These are phyloP conservation scores for Pouteria glomerata DNA, from an alignment of 148 eudicot genomes.

Conservation along the genomic window DNA sequence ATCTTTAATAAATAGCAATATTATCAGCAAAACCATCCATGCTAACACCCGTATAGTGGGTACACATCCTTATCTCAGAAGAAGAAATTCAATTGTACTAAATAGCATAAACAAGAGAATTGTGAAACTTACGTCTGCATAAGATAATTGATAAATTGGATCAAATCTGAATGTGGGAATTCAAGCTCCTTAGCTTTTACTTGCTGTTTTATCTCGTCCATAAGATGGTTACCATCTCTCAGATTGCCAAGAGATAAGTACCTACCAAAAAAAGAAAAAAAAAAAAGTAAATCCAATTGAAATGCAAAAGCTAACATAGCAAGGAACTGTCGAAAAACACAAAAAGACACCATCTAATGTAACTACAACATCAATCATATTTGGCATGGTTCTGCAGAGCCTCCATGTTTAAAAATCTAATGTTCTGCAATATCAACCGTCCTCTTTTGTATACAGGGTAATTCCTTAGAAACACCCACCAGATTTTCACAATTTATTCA, in stretches of 20 bases:
- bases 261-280: conserved; percentile 30
- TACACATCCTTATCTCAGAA: too few relatives aligned
- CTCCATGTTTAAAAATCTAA: too few relatives aligned
- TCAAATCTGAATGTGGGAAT: conserved; percentile 66
- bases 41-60: too few relatives aligned
- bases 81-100: not conserved
- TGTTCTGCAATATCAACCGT: too few relatives aligned
- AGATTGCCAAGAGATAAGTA: conserved; percentile 75
- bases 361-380: too few relatives aligned
- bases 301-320: not conserved
- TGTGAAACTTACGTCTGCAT: conserved; percentile 62
- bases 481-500: too few relatives aligned
- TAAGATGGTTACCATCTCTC: conserved; percentile 73
- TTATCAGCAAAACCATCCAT: not conserved
- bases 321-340: not conserved
- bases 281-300: not conserved
- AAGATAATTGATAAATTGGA: conserved; percentile 65
- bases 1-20: not conserved
- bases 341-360: too few relatives aligned
- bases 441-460: too few relatives aligned
- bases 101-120: not conserved
- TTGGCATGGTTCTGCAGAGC: too few relatives aligned
- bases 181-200: conserved; percentile 44
- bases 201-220: conserved; percentile 74
- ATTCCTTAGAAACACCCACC: too few relatives aligned